These are phyloP conservation scores for Bipolaris sorokiniana DNA, from an alignment of 2,329 filamentous ascomycete species.

Conservation along the genomic window DNA sequence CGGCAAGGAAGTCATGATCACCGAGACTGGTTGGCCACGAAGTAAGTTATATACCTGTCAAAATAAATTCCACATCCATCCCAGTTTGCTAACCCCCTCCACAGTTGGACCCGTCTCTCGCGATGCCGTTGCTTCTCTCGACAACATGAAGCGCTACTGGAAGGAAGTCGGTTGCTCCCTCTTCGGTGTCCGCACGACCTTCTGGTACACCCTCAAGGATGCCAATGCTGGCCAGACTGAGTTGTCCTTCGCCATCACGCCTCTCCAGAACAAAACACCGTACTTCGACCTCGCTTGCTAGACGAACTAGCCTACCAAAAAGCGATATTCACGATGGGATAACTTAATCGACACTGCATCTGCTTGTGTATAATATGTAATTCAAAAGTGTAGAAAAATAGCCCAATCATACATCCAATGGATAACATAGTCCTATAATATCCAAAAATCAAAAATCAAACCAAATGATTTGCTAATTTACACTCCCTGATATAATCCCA, in stretches of 20 bases:
- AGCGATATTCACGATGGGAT: too few species aligned
- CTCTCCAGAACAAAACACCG: slow-evolving; percentile 59
- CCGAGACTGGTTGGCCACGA: neutral
- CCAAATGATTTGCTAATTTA: too few species aligned
- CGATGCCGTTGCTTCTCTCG: neutral
- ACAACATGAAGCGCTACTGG: slow-evolving; percentile 10
- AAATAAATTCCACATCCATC: neutral
- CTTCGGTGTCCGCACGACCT: slow-evolving; percentile 35
- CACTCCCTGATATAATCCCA: too few species aligned
- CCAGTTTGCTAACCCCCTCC: neutral
- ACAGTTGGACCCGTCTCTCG: neutral
- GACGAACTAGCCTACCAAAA: neutral
- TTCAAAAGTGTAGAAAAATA: too few species aligned
- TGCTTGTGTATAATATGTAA: too few species aligned
- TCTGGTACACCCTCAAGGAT: slow-evolving; percentile 43
- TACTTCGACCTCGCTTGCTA: slow-evolving; percentile 61
- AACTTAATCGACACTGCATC: too few species aligned
- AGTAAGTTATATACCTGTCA: neutral
- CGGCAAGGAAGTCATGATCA: neutral
- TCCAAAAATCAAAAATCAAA: too few species aligned
- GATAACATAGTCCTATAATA: too few species aligned
- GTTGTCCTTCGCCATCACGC: slow-evolving; percentile 60
- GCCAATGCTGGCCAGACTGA: slow-evolving; percentile 53
- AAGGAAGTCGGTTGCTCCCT: slow-evolving; percentile 37
- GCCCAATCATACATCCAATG: too few species aligned